Evolutionary conservation across 2,329 filamentous ascomycete genomes (phyloP), one percentile per base, ranked within the genome.

Genomic region (Cladophialophora bantiana): DNA sequence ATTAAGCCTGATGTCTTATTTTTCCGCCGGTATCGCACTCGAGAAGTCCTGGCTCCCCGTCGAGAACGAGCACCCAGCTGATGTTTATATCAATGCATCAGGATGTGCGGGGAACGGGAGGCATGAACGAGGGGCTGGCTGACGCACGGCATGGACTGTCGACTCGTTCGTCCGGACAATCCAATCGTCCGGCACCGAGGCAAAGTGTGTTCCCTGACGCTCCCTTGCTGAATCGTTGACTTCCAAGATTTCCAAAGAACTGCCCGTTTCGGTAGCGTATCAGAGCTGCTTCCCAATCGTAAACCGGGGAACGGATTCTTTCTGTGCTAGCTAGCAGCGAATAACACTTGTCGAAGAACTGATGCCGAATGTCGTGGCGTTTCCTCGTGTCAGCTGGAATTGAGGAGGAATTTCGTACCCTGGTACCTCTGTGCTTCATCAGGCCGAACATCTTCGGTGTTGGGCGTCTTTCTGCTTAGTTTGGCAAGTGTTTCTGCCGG

Each of bases 21-120:
- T 50, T 50, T n/a, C n/a, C 2, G 45, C 18, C 2, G 45, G 7
- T 26, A 18, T 12, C 4, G 45, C 26, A 31, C 18, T 50, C 18
- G 26, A 50, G 20, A 12, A 31, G 20, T 31, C 45, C 26, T 0
- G 9, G 15, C 4, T 3, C 45, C 26, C 26, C 45, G 13, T 5
- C 6, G 18, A 50, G 45, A 31, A 26, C 9, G 20, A 50, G 45
- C 1, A 31, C 45, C 18, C 45, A 50, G 26, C 57, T 48, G 32
- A 50, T 34, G 38, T 59, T 59, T 59, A 59, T 59, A 59, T 38
- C 42, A 42, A 52, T 42, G 53, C 7, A 18, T 18, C 42, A 9
- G 2, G n/a, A 36, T 36, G 57, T 59, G 57, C 57, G 57, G 57
- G 57, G 57, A 31, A 50, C 10, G 20, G 12, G 4, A n/a, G 12